Base-by-base conservation (phyloP, 1,284 basidiomycete genomes). In the Farysia itapuensis region DNA sequence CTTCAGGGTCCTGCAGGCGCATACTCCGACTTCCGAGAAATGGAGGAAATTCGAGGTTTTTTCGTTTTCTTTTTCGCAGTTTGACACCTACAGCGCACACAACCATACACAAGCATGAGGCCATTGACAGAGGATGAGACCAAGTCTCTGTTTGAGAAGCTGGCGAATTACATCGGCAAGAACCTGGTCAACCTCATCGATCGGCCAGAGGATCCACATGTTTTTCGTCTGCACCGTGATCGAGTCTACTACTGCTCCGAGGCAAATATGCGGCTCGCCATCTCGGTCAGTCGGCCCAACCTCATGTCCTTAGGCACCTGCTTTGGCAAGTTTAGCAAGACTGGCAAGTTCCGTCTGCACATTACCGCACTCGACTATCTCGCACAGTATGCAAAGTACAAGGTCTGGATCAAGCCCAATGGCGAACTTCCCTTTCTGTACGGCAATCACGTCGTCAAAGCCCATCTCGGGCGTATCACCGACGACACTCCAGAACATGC, bases 351-450 rank as follows among this genome's bases (percentile, higher is more conserved):
- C 83, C 92, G 93, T 80, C 81, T 99, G 54, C 93, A 97, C 72
- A 85, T 99, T 64, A 96, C 93, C 1, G 84, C 89, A 14, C 81
- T 99, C 48, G 95, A 98, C 75, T 88, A 90, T 75, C 79, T 99
- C 42, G 90, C 91, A 2, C 90, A 95, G 75, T 96, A 96, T 77
- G 94, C 95, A 19, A 97, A 95, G 79, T 92, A 93, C 82, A 98
- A 98, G 84, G 85, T 97, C 26, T 99, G 95, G 95, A 94, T 98
- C 78, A 99, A 99, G 79, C 88, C 93, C 13, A 95, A 98, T 61
- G 95, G 95, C 72, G 95, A 99, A 80, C 91, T 98, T 85, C 95
- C 95, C 2, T 99, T 96, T 82, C 80, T 99, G 38, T 99, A 98
- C 74, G 95, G 95, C 45, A 98, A 98, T 77, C 93, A 99, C 80